Base-by-base conservation (phyloP, 106 monocot genomes). In the Dioscorea alata region DNA sequence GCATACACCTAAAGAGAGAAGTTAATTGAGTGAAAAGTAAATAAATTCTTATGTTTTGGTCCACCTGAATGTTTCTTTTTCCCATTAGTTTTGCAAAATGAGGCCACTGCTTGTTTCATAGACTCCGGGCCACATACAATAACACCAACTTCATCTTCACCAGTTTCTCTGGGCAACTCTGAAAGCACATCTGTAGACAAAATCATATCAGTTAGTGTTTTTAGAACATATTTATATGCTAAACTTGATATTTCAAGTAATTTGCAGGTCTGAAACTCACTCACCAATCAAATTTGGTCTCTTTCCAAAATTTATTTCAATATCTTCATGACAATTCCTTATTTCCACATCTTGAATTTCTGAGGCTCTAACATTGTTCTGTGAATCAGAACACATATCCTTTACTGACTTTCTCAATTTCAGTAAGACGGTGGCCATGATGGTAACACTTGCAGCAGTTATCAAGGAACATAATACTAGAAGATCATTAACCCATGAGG, bases 61-160 rank as follows among this genome's bases (percentile, higher is more conserved):
- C 21, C 50, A 34, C 14, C 12, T 7, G 33, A 49, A 64, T 65
- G 33, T 19, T 24, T 25, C n/a, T 23, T 25, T 24, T 71, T 10
- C 35, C 49, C 5, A 31, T 67, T 50, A 60, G 23, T 18, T 70
- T 57, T 79, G 76, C 90, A 87, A 57, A 87, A 74, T 48, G 60
- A 71, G 56, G 90, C 94, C 14, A 85, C 87, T 20, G 78, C 68
- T 19, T 65, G 73, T 58, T 87, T 84, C 94, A 94, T 85, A 0
- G 94, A 87, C 50, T 76, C 72, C 22, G 94, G 87, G 8, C 94
- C 94, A 50, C 87, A 94, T 6, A 87, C 94, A 64, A 90, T 87
- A 8, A 94, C 80, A 22, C 90, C 94, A 0, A 83, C 71, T 12
- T 74, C 60, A 13, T 59, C 53, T 50, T 71, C 76, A 67, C 57